These are phyloP conservation scores for Epichloe typhina DNA, from an alignment of 2,329 filamentous ascomycete genomes.

Conservation along the genomic window DNA sequence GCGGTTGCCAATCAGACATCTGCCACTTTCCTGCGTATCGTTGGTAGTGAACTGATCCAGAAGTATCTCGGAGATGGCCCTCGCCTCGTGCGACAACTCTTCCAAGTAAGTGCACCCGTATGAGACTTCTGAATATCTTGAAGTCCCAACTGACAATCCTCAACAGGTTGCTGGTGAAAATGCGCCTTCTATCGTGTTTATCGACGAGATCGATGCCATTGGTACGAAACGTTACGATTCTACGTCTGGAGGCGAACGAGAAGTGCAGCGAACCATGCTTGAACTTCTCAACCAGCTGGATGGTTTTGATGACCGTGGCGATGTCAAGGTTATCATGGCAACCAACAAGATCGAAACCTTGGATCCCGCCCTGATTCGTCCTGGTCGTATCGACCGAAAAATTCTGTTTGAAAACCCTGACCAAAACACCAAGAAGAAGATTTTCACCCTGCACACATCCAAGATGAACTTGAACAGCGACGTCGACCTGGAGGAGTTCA, in stretches of 20 bases:
- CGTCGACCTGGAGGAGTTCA: conserved; percentile 97
- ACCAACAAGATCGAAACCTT: conserved; percentile 99
- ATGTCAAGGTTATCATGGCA: conserved; percentile 99
- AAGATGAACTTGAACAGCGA: conserved; percentile 97
- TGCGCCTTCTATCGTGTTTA: conserved; percentile 93
- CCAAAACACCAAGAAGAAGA: conserved; percentile 93
- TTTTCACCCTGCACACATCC: conserved; percentile 93
- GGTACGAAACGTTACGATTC: conserved; percentile 98
- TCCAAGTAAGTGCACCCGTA: conserved; percentile 44
- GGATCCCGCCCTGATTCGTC: conserved; percentile 89
- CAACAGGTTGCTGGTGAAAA: conserved; percentile 79
- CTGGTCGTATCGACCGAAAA: conserved; percentile 96
- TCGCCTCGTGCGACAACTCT: conserved; percentile 86
- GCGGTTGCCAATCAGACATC: conserved; percentile 98
- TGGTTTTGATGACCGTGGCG: conserved; percentile 94
- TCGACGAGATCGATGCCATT: conserved; percentile 97
- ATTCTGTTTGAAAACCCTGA: conserved; percentile 60
- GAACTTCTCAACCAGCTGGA: conserved; percentile 97
- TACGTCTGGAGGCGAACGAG: conserved; percentile 89
- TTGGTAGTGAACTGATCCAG: conserved; percentile 93
- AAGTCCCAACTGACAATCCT: conserved; percentile 1
- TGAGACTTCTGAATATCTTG: neutral
- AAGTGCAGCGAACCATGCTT: conserved; percentile 97
- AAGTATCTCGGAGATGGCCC: conserved; percentile 97
- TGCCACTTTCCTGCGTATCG: conserved; percentile 92